Percentiles rank a stretch among this genome's conserved stretches.
Conservation (phyloP, 176 grass and related monocot species). For the Tillandsia fasciculata region DNA sequence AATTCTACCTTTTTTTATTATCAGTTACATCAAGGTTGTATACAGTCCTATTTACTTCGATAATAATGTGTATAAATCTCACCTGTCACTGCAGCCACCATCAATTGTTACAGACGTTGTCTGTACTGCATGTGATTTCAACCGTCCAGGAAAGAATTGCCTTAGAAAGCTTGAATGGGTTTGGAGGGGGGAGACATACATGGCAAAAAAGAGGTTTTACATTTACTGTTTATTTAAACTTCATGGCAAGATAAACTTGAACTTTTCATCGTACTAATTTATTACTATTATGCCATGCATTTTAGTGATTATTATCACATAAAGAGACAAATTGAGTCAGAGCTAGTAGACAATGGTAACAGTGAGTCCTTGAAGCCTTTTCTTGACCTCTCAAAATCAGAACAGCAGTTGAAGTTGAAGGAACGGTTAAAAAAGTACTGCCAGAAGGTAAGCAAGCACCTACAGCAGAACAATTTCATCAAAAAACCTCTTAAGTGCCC, state of each 20-base stretch:
- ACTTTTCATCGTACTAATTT: neutral
- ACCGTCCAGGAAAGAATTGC: constrained; percentile 95
- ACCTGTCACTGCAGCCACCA: constrained; percentile 47
- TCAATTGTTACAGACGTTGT: constrained; percentile 96
- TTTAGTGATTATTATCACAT: constrained; percentile 96
- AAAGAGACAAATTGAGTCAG: constrained; percentile 97
- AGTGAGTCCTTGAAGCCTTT: constrained; percentile 54
- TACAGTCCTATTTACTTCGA: no score
- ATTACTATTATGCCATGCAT: neutral
- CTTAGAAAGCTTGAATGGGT: constrained; percentile 95
- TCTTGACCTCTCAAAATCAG: constrained; percentile 84
- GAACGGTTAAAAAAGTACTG: constrained; percentile 96
- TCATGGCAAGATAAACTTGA: neutral
- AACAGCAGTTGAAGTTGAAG: constrained; percentile 82
- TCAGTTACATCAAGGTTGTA: no score
- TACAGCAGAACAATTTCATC: neutral
- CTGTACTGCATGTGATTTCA: constrained; percentile 97
- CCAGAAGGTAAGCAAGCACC: constrained; percentile 60
- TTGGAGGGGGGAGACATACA: constrained; percentile 92
- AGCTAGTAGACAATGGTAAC: constrained; percentile 59
- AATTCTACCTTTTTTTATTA: neutral
- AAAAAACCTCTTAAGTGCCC: neutral
- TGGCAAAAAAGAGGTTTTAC: constrained; percentile 74
- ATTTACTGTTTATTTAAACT: neutral
- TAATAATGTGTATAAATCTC: constrained; percentile 6